Conservation (phyloP, 768 basidiomycete genomes). For the Phylloporus sp. region DNA sequence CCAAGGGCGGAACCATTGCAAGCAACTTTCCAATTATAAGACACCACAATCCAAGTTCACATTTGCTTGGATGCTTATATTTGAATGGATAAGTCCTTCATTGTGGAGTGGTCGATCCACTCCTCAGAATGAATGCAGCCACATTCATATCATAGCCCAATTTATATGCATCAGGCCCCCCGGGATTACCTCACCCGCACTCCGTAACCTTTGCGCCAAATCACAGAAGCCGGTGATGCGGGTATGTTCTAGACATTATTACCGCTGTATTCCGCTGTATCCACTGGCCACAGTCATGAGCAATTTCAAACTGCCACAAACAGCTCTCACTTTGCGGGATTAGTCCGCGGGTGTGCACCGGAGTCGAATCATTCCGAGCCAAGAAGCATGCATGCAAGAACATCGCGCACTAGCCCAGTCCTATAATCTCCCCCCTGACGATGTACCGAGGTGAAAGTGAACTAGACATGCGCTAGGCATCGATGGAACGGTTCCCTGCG, state of each 20-base stretch:
- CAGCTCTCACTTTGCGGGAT: conserved; percentile 41
- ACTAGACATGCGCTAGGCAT: too few species aligned
- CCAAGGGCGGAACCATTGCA: conserved; percentile 29
- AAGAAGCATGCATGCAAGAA: conserved; percentile 46
- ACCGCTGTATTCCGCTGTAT: too few species aligned
- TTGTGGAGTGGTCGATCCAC: conserved; percentile 48
- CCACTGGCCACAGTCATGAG: conserved; percentile 27
- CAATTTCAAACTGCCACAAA: conserved; percentile 43
- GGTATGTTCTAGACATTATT: too few species aligned
- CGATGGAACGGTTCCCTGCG: too few species aligned
- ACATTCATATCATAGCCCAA: too few species aligned
- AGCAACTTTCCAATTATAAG: conserved; percentile 3
- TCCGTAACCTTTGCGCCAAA: conserved; percentile 49
- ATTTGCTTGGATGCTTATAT: conserved; percentile 55
- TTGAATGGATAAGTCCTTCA: conserved; percentile 66
- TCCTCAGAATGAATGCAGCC: conserved; percentile 43
- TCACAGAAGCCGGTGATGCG: conserved; percentile 61
- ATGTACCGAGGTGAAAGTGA: too few species aligned
- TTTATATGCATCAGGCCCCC: too few species aligned
- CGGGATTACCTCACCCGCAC: conserved; percentile 50
- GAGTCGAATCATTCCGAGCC: conserved; percentile 54
- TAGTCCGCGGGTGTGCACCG: conserved; percentile 58
- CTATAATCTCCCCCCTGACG: conserved; percentile 43
- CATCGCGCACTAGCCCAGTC: conserved; percentile 43
- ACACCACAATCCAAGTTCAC: conserved; percentile 13